Base-by-base conservation (phyloP, 805 yeast species). In the Yarrowia divulgata region DNA sequence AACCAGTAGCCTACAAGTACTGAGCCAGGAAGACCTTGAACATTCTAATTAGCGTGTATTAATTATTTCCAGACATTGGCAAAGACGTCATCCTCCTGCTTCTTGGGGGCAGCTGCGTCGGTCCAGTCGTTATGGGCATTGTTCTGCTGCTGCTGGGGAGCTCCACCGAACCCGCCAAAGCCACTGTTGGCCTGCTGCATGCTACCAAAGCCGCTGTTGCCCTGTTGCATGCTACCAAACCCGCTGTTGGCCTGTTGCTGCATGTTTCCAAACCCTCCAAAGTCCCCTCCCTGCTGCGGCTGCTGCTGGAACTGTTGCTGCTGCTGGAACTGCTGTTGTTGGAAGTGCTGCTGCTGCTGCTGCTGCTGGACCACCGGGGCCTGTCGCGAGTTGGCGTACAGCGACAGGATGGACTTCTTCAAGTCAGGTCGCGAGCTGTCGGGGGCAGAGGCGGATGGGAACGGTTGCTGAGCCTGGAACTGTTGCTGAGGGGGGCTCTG, bases 341-440 rank as follows among this genome's bases (percentile, higher is more conserved):
- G 46, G 32, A 29, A 34, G 34, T 42, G 69, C 39, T 40, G 48
- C 39, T 57, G 63, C 67, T 67, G 67, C 37, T 46, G 68, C 67
- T 57, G 69, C 48, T 57, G 69, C 37, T 39, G 66, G 2, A 35
- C 55, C 18, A 37, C 68, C 7, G 68, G 57, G 3, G 68, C 55
- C n/a, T 52, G 71, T 49, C 66, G 58, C 54, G 64, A 35, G 29
- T 96, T 86, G 32, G 83, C 79, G 77, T 95, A 95, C 67, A 95
- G 83, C 32, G 98, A 92, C 70, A 95, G 80, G 70, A 95, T 95
- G 0, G 97, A 91, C 79, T 91, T 91, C 76, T 95, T 95, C 78
- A 95, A 83, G 75, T 94, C 98, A 3, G 95, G 94, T 75, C 97
- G 84, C 42, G 83, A 70, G 10, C 74, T 62, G 45, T 77, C 71